These are phyloP conservation scores for Microglena sp. DNA, from an alignment of 139 green algal genomes.

Conservation along the genomic window DNA sequence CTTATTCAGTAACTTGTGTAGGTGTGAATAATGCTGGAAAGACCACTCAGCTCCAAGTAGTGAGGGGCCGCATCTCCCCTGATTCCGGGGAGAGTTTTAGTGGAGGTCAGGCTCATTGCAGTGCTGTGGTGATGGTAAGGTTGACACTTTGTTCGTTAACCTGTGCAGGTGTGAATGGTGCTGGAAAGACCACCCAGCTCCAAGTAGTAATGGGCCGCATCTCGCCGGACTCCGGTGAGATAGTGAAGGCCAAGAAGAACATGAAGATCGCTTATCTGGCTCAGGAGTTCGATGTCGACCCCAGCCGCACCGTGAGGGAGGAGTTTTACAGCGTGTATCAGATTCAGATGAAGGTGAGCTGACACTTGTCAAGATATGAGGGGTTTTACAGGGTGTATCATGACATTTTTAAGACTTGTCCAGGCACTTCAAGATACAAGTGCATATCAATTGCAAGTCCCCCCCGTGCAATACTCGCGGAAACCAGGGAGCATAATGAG, in stretches of 20 bases:
- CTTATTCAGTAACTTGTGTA: too few relatives aligned
- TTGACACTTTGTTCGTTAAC: too few relatives aligned
- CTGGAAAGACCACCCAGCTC: conserved; percentile 97
- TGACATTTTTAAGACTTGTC: background rate
- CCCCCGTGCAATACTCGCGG: too few relatives aligned
- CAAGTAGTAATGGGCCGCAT: conserved; percentile 85
- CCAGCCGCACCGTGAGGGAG: conserved; percentile 82
- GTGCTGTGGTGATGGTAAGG: too few relatives aligned
- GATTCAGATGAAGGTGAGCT: conserved; percentile 55
- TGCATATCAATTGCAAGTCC: too few relatives aligned
- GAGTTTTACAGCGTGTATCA: conserved; percentile 88
- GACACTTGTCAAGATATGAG: background rate
- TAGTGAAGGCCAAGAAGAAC: conserved; percentile 70
- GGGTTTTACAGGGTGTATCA: background rate
- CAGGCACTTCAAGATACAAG: too few relatives aligned
- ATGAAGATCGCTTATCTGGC: conserved; percentile 92
- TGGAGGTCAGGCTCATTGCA: too few relatives aligned
- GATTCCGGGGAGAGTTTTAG: too few relatives aligned
- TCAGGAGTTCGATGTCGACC: conserved; percentile 93
- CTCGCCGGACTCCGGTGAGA: conserved; percentile 73
- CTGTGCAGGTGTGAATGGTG: conserved; percentile 86
- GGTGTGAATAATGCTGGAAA: too few relatives aligned
- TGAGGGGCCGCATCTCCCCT: too few relatives aligned
- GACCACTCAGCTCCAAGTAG: too few relatives aligned
- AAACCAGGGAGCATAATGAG: too few relatives aligned